These are phyloP conservation scores for Akebia trifoliata DNA, from an alignment of 164 flowering plant genomes.

Conservation along the genomic window DNA sequence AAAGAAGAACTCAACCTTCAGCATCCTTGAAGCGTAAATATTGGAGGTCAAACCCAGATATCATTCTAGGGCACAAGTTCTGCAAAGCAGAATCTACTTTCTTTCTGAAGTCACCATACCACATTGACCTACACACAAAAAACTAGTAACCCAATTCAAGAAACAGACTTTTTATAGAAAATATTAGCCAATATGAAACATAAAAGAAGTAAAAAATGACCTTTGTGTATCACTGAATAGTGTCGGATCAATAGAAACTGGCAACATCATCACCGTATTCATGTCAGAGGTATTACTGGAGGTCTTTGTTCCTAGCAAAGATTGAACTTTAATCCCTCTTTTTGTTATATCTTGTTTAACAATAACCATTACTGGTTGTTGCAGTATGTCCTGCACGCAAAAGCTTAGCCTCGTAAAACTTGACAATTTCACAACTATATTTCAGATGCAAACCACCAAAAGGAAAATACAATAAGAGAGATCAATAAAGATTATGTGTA, in stretches of 20 bases:
- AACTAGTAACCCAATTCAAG: not conserved
- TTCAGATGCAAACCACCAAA: not conserved
- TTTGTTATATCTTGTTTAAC: slow-evolving; percentile 38
- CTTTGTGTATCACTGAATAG: slow-evolving; percentile 34
- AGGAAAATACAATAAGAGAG: not conserved
- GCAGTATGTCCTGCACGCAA: slow-evolving; percentile 50
- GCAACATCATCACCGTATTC: slow-evolving; percentile 15
- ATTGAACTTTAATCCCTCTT: slow-evolving; percentile 23
- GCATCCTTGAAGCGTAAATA: slow-evolving; percentile 3
- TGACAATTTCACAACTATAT: not conserved
- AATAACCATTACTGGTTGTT: slow-evolving; percentile 57
- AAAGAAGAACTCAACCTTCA: slow-evolving; percentile 25
- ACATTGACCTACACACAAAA: slow-evolving; percentile 30
- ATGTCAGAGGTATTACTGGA: slow-evolving; percentile 19
- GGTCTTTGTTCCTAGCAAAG: slow-evolving; percentile 18
- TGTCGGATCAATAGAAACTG: slow-evolving; percentile 21
- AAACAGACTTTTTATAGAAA: not conserved
- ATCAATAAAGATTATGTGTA: not conserved
- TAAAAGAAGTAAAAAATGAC: slow-evolving; percentile 19
- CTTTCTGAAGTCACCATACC: slow-evolving; percentile 45
- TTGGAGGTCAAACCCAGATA: slow-evolving; percentile 4
- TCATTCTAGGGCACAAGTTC: slow-evolving; percentile 13
- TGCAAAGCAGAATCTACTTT: slow-evolving; percentile 25
- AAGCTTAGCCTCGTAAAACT: not conserved
- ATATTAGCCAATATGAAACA: not conserved